Percentiles rank a stretch among this genome's conserved stretches.
Evolutionary conservation across 2,329 filamentous ascomycete genomes (phyloP).

Genomic region (Aspergillus glaucus): DNA sequence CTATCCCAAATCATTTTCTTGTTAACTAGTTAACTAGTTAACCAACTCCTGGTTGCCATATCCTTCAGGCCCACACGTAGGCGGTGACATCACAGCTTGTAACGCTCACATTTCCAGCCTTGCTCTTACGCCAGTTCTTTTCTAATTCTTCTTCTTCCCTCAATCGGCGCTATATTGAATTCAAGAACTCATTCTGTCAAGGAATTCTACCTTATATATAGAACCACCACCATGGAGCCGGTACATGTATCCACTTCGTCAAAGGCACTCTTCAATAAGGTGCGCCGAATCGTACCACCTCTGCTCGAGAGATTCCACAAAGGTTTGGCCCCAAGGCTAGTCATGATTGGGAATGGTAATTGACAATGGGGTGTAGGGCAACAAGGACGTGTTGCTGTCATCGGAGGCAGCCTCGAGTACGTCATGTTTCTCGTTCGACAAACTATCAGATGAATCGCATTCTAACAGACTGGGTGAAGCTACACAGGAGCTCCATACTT

Average conservation of each 20-base stretch:
- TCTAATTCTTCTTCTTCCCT: neutral
- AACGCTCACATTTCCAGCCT: conserved; percentile 3
- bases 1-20: no score
- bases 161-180: neutral
- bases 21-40: neutral
- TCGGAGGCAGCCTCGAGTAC: conserved; percentile 82
- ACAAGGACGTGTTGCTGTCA: conserved; percentile 83
- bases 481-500: conserved; percentile 98
- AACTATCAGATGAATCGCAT: neutral
- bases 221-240: conserved; percentile 22
- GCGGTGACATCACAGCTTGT: conserved; percentile 29
- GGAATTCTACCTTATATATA: neutral
- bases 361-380: conserved; percentile 56
- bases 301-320: conserved; percentile 97
- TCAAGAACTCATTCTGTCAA: neutral
- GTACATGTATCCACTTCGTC: conserved; percentile 58
- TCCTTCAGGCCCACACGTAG: conserved; percentile 19
- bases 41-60: neutral
- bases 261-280: conserved; percentile 69
- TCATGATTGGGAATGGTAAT: neutral
- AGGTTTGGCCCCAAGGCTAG: conserved; percentile 50
- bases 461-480: conserved; percentile 24
- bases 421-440: conserved; percentile 4
- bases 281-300: conserved; percentile 84
- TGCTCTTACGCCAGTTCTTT: neutral